Percentiles rank a stretch among this genome's conserved stretches.
Conservation (phyloP, 2,329 filamentous ascomycete species). For the Aphanoascus verrucosus region DNA sequence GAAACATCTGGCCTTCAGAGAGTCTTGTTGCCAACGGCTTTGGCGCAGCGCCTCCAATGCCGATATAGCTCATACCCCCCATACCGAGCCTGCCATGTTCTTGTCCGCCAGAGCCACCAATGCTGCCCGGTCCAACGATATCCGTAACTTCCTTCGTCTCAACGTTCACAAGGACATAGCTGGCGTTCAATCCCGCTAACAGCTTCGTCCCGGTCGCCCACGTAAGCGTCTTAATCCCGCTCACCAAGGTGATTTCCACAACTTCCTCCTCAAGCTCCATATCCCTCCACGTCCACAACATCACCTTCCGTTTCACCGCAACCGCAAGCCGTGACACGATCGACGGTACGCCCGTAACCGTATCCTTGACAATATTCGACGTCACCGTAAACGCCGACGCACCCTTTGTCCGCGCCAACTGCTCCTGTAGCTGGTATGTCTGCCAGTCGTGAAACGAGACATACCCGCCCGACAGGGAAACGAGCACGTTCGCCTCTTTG, state of each 20-base stretch:
- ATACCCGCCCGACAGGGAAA: slow-evolving; percentile 82
- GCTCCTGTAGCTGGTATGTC: slow-evolving; percentile 71
- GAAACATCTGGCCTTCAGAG: slow-evolving; percentile 68
- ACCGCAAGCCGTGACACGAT: slow-evolving; percentile 88
- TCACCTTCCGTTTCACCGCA: slow-evolving; percentile 76
- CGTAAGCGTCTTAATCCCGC: slow-evolving; percentile 75
- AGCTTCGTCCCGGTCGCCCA: slow-evolving; percentile 84
- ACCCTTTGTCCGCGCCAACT: slow-evolving; percentile 71
- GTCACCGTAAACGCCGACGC: slow-evolving; percentile 86
- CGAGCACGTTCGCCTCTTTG: slow-evolving; percentile 83
- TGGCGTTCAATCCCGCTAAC: slow-evolving; percentile 80
- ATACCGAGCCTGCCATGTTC: slow-evolving; percentile 70
- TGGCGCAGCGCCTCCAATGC: slow-evolving; percentile 80
- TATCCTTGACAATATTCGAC: slow-evolving; percentile 88
- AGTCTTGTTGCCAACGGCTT: slow-evolving; percentile 79
- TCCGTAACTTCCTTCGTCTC: slow-evolving; percentile 62
- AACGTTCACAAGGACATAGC: slow-evolving; percentile 82
- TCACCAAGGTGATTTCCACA: slow-evolving; percentile 65
- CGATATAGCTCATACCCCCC: slow-evolving; percentile 91
- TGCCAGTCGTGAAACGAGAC: slow-evolving; percentile 84
- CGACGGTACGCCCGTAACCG: slow-evolving; percentile 74
- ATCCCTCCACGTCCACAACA: slow-evolving; percentile 94
- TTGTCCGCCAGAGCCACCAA: slow-evolving; percentile 53
- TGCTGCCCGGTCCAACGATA: slow-evolving; percentile 64
- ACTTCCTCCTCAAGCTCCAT: slow-evolving; percentile 67